Percentiles rank a stretch among this genome's conserved stretches.
These are phyloP conservation scores for Anaeromyces robustus DNA, from an alignment of 192 early-diverging fungal genomes.

Conservation along the genomic window DNA sequence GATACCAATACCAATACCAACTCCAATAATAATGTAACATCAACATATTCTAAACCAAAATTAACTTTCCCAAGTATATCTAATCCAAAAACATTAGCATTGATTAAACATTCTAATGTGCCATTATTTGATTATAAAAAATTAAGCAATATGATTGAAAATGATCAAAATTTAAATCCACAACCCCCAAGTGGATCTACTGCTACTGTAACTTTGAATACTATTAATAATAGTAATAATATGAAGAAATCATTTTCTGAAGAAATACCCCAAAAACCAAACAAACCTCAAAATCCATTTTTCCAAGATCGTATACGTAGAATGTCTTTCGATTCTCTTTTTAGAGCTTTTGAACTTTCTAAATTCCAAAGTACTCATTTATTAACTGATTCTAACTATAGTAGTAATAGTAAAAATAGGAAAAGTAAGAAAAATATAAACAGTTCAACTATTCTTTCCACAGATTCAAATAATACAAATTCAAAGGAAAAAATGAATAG, in stretches of 20 bases:
- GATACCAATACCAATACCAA: neutral
- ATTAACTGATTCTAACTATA: neutral
- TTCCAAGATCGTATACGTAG: neutral
- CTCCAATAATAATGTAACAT: too few relatives aligned
- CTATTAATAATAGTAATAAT: too few relatives aligned
- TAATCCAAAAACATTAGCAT: neutral
- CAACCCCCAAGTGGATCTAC: too few relatives aligned
- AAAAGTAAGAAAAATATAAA: too few relatives aligned
- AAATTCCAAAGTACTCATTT: neutral
- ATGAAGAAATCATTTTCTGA: neutral
- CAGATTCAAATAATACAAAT: too few relatives aligned
- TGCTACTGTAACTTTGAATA: too few relatives aligned
- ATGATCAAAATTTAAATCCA: neutral
- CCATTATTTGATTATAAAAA: neutral
- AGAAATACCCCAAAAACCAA: neutral
- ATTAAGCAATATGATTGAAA: neutral
- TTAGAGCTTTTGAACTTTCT: neutral
- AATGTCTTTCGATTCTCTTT: neutral
- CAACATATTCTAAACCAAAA: neutral
- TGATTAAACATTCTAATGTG: neutral
- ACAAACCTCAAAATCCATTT: neutral
- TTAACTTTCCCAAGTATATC: neutral
- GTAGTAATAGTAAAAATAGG: neutral
- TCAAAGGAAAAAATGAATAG: too few relatives aligned
- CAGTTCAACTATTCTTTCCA: too few relatives aligned